Evolutionary conservation across 441 rosid species (phyloP).

Genomic region (Melastoma candidum): DNA sequence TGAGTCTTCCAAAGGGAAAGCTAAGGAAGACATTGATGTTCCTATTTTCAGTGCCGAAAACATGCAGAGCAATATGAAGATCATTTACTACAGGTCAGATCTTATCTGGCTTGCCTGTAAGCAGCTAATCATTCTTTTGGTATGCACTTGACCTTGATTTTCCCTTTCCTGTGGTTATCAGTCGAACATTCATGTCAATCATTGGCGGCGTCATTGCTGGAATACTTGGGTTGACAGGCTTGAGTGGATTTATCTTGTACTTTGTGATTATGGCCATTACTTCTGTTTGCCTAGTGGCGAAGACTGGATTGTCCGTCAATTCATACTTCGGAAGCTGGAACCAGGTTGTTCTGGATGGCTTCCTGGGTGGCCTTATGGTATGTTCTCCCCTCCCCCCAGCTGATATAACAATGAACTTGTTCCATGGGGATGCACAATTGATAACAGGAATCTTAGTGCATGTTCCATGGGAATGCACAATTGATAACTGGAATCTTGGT

Average conservation of each 20-base stretch:
- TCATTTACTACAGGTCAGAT: constrained; percentile 71
- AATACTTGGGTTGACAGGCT: constrained; percentile 77
- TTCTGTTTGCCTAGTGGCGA: constrained; percentile 72
- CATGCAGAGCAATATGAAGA: constrained; percentile 83
- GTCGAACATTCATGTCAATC: constrained; percentile 93
- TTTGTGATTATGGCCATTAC: constrained; percentile 76
- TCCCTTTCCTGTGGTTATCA: constrained; percentile 23
- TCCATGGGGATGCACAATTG: too few species aligned
- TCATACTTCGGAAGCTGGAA: constrained; percentile 80
- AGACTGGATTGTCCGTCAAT: constrained; percentile 70
- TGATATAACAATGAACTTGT: too few species aligned
- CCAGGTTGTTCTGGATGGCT: constrained; percentile 67
- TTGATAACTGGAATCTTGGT: too few species aligned
- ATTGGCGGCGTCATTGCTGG: constrained; percentile 89
- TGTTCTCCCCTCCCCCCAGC: neutral
- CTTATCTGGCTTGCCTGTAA: neutral
- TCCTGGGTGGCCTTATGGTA: constrained; percentile 92
- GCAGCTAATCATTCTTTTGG: neutral
- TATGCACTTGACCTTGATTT: constrained; percentile 6
- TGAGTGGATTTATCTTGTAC: constrained; percentile 71
- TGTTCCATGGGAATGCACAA: too few species aligned
- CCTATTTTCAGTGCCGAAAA: constrained; percentile 66
- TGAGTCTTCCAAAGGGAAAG: constrained; percentile 49
- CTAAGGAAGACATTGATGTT: constrained; percentile 48
- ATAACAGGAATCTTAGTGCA: too few species aligned